Conservation (phyloP, 345 rosid species). For the Kernera saxatilis region DNA sequence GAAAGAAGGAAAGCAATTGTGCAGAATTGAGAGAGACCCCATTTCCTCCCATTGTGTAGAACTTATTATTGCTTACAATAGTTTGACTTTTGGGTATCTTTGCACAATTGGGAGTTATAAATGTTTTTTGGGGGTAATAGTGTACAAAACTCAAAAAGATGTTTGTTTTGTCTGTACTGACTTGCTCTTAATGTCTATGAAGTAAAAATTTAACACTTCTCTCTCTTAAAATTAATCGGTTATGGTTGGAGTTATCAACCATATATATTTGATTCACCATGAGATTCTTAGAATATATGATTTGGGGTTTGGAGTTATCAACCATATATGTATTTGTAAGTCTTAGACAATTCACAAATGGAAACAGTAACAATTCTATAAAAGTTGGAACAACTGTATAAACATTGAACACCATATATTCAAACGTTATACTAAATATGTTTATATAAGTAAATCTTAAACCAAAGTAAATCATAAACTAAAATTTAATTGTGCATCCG, state of each 20-base stretch:
- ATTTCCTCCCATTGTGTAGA: neutral
- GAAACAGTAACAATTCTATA: neutral
- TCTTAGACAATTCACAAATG: too few relatives aligned
- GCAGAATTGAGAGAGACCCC: conserved; percentile 14
- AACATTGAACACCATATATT: neutral
- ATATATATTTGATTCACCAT: neutral
- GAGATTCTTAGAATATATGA: neutral
- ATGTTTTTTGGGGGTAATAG: neutral
- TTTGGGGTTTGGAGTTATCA: too few relatives aligned
- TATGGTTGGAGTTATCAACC: neutral
- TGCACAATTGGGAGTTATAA: neutral
- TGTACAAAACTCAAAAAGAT: conserved; percentile 9
- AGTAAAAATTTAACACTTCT: neutral
- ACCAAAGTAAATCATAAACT: neutral
- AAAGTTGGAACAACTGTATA: neutral
- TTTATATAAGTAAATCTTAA: too few relatives aligned
- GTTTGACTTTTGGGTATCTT: neutral
- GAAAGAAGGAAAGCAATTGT: conserved; percentile 12
- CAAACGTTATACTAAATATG: too few relatives aligned
- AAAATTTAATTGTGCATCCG: neutral
- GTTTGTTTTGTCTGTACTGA: conserved; percentile 12
- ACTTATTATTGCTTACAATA: neutral
- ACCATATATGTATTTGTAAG: too few relatives aligned
- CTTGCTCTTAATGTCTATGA: neutral
- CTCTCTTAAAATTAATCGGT: neutral